phyloP scores from a whole-genome alignment of 1,284 basidiomycete genomes.

The Sphaerobolus stellatus region DNA sequence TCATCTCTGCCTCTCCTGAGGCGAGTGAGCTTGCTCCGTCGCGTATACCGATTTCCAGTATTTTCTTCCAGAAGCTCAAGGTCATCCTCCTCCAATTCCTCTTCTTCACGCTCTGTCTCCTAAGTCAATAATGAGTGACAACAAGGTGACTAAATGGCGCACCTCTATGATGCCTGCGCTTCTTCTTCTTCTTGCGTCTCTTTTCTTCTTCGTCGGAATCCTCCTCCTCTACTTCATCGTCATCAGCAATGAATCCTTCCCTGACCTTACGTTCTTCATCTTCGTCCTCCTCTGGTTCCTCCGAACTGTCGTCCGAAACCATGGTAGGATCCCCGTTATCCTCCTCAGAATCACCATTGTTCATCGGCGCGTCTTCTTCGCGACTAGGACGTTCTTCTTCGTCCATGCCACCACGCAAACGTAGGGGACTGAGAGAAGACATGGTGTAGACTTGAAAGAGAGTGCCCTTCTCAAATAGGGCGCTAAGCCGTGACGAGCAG shows the following conservation, averaged over 20 bases:
- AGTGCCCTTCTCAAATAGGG: no score
- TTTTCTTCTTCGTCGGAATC: constrained; percentile 57
- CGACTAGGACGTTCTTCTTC: constrained; percentile 2
- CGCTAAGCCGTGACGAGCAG: no score
- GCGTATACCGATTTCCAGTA: constrained; percentile 71
- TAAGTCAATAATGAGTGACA: constrained; percentile 38
- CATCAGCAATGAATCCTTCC: constrained; percentile 85
- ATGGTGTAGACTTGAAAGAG: no score
- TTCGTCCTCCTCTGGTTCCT: constrained; percentile 81
- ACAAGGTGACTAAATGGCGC: constrained; percentile 27
- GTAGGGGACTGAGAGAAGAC: neutral
- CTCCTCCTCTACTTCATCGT: constrained; percentile 72
- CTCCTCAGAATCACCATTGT: constrained; percentile 41
- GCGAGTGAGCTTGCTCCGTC: constrained; percentile 60
- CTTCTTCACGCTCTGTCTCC: no score
- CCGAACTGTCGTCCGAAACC: constrained; percentile 77
- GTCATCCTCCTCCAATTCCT: constrained; percentile 90
- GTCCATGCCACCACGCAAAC: neutral
- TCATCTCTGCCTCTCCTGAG: constrained; percentile 71
- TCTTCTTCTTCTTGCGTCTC: constrained; percentile 48
- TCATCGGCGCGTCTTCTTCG: constrained; percentile 47
- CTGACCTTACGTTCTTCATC: constrained; percentile 73
- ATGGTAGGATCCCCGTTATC: constrained; percentile 46
- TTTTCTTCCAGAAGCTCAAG: constrained; percentile 94
- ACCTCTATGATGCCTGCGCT: constrained; percentile 65